Base-by-base conservation (phyloP, 352 stramenopile genomes). In the Phytophthora pistaciae region DNA sequence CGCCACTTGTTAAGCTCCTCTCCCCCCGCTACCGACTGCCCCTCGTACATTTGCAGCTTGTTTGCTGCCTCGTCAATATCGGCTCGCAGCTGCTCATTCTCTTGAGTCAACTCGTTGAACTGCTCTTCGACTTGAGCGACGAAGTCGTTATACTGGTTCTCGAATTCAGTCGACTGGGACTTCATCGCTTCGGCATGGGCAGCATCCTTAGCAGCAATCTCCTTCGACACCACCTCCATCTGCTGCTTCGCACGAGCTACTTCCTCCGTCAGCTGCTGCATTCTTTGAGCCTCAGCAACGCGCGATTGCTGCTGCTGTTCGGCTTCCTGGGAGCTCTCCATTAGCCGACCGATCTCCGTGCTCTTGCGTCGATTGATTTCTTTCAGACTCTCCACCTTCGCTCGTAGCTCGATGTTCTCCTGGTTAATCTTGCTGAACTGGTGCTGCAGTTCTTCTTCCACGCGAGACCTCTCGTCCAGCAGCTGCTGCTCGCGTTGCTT, bases 71-170 rank as follows among this genome's bases (percentile, higher is more conserved):
- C 74, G 20, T 93, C 83, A 2, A 91, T n/a, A 25, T 77, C 56
- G 18, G 55, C 60, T 54, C 82, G 82, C 16, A 94, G 74, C 42
- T 92, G 74, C 18, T 91, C 80, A 63, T 79, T 84, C 38, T 94
- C 84, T 33, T 63, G 56, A 10, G 70, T 85, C 55, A 84, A 73
- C 21, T 85, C 76, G n/a, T 75, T 73, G 21, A 87, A 79, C 31
- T 90, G 78, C 6, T 56, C 72, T 61, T 90, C 72, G 1, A 91
- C 83, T 61, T 92, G 83, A 5, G 68, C 56, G 10, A 84, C 78
- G 4, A 87, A 83, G 4, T 84, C 77, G 38, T 79, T 90, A 60
- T 90, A 91, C 66, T 92, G 81, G 7, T 49, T 69, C 56, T 94
- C 83, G 27, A 89, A 88, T 33, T 88, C 78, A 21, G 58, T 72